A percentile compares a stretch with the other conserved stretches of the same genome.
phyloP scores from a whole-genome alignment of 2,329 filamentous ascomycete species.

The Monascus ruber region DNA sequence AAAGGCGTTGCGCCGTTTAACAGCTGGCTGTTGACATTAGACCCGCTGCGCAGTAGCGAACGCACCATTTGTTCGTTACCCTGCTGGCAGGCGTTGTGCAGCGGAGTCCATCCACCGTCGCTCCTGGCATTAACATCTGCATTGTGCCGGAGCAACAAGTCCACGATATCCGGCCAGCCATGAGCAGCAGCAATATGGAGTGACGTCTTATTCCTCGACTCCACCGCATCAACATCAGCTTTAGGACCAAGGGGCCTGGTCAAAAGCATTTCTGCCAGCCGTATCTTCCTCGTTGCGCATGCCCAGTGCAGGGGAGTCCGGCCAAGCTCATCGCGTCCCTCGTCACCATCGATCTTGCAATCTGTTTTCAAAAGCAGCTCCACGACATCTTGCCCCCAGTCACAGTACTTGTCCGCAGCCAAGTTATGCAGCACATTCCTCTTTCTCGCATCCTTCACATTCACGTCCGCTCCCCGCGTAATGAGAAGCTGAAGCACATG shows the following conservation, averaged over 20 bases:
- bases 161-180: constrained; percentile 26
- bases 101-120: constrained; percentile 42
- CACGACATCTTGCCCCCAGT: constrained; percentile 38
- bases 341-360: constrained; percentile 29
- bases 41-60: constrained; percentile 29
- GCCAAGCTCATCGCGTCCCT: constrained; percentile 34
- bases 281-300: constrained; percentile 44
- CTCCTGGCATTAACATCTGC: constrained; percentile 38
- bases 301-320: constrained; percentile 49
- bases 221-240: constrained; percentile 33
- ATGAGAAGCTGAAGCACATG: constrained; percentile 29
- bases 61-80: constrained; percentile 35
- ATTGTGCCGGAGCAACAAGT: constrained; percentile 31
- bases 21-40: constrained; percentile 27
- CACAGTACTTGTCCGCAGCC: constrained; percentile 35
- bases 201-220: constrained; percentile 33
- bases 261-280: constrained; percentile 39
- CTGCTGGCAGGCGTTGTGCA: constrained; percentile 44
- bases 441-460: constrained; percentile 18
- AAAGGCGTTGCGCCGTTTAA: constrained; percentile 29
- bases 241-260: constrained; percentile 17
- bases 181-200: constrained; percentile 41
- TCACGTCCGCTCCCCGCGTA: constrained; percentile 22
- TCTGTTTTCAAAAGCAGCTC: constrained; percentile 27
- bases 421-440: constrained; percentile 32